Evolutionary conservation across 306 rosid genomes (phyloP), one percentile per base, ranked within the genome.

Genomic region (Lathyrus tuberosus): DNA sequence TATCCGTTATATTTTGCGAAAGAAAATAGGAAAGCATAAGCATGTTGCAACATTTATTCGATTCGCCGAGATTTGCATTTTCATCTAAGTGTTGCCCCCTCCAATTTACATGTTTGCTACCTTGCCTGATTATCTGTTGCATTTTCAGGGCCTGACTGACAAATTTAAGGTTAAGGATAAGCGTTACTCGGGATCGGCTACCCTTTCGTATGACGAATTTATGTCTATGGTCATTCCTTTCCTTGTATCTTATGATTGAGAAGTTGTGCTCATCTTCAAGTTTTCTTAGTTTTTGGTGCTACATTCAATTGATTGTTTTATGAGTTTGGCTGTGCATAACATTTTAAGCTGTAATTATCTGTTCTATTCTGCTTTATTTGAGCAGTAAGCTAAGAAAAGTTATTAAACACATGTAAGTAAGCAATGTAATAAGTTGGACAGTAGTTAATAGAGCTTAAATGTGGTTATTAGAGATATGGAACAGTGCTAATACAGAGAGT

Each of bases 71-170:
- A 63, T 42, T 20, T 11, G 74, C 62, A 10, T 48, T 48, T 16
- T 48, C 28, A 69, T 17, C 30, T 4, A 46, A 54, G 28, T 67
- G 47, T 24, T n/a, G n/a, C n/a, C 69, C 26, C 62, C 69, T 14
- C 22, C 4, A 53, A 17, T 49, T 4, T 70, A 13, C 40, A n/a
- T 53, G 52, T 17, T 56, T 42, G 8, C 58, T 48, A 65, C 46
- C 40, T 33, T 64, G 59, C 70, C 65, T 10, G n/a, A 65, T 53
- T 41, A 51, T 18, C 17, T 56, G n/a, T 35, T 57, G 58, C 67
- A 69, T 5, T 83, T 90, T 66, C 93, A 93, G 98, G 96, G 98
- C 17, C 76, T 90, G 78, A 93, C 98, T 1, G 98, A 93, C 43
- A 88, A 85, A 31, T 93, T 93, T 51, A 93, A 90, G 78, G 94